Evolutionary conservation across 1,284 basidiomycete genomes (phyloP).

Genomic region (Leccinum proliferum): DNA sequence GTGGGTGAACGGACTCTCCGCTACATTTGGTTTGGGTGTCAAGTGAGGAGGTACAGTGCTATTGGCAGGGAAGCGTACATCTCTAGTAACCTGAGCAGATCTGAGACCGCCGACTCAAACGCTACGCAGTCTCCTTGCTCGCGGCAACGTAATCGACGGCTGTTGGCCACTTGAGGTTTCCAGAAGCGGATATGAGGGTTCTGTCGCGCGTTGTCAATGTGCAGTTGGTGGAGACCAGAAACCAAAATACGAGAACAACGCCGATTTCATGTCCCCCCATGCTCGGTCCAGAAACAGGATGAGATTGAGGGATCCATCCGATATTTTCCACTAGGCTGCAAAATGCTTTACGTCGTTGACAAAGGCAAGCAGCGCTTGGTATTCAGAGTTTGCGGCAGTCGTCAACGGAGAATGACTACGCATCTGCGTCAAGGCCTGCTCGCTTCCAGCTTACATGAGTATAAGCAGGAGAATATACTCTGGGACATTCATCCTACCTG

Average conservation of each 20-base stretch:
- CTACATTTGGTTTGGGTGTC: too few relatives aligned
- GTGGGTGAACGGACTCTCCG: slow-evolving; percentile 35
- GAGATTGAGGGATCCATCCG: slow-evolving; percentile 40
- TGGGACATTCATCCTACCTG: slow-evolving; percentile 50
- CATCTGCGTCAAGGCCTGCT: slow-evolving; percentile 49
- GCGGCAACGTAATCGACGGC: slow-evolving; percentile 58
- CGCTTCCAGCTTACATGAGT: slow-evolving; percentile 37
- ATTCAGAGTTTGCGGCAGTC: slow-evolving; percentile 48
- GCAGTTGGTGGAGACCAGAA: neutral
- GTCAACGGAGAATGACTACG: slow-evolving; percentile 38
- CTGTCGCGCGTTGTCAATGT: slow-evolving; percentile 33
- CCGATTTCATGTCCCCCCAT: slow-evolving; percentile 69
- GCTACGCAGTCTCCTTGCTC: slow-evolving; percentile 44
- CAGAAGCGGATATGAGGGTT: slow-evolving; percentile 55
- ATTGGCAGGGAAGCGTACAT: slow-evolving; percentile 47
- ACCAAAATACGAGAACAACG: slow-evolving; percentile 55
- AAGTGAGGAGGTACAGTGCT: neutral
- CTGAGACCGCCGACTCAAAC: slow-evolving; percentile 73
- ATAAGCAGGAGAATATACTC: slow-evolving; percentile 1
- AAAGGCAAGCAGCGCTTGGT: slow-evolving; percentile 56
- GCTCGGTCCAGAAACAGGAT: slow-evolving; percentile 47
- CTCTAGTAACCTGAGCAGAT: slow-evolving; percentile 72
- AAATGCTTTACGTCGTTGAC: slow-evolving; percentile 40
- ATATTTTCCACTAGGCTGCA: slow-evolving; percentile 42
- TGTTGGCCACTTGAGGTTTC: slow-evolving; percentile 79